Percentiles rank a stretch among this genome's conserved stretches.
Evolutionary conservation across 1,139 yeast species (phyloP).

Genomic region (Saccharomyces hybrid): DNA sequence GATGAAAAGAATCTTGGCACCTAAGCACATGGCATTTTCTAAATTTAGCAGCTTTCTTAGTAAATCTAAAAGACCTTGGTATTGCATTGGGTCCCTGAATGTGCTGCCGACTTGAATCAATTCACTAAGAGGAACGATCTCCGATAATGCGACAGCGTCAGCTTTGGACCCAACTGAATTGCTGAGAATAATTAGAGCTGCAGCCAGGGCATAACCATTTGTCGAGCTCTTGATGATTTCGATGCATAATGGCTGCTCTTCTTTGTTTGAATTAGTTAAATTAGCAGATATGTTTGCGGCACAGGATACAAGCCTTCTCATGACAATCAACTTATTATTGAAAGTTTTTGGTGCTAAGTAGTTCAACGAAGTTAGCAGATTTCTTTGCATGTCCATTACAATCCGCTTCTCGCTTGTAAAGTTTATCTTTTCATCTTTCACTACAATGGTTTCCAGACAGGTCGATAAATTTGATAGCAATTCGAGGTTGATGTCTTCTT

Average conservation of each 20-base stretch:
- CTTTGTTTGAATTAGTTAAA: constrained; percentile 9
- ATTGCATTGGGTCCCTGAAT: constrained; percentile 28
- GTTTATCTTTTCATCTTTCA: constrained; percentile 12
- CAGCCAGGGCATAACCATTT: constrained; percentile 21
- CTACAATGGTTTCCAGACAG: constrained; percentile 15
- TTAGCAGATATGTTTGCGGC: constrained; percentile 20
- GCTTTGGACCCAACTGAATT: constrained; percentile 21
- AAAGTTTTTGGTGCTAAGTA: constrained; percentile 13
- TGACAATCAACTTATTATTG: constrained; percentile 19
- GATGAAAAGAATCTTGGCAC: constrained; percentile 7
- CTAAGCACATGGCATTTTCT: constrained; percentile 16
- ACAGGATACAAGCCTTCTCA: constrained; percentile 17
- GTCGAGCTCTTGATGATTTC: constrained; percentile 8
- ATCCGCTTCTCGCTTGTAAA: constrained; percentile 5
- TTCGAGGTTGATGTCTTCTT: constrained; percentile 10
- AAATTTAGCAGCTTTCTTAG: constrained; percentile 24
- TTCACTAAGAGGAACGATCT: constrained; percentile 10
- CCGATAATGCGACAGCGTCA: constrained; percentile 15
- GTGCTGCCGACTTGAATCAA: constrained; percentile 9
- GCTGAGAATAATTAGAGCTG: constrained; percentile 22
- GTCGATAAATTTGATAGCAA: constrained; percentile 14
- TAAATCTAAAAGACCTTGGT: constrained; percentile 29
- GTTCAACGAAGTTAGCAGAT: constrained; percentile 15
- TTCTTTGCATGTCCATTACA: constrained; percentile 13
- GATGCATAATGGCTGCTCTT: constrained; percentile 8